phyloP scores from a whole-genome alignment of 768 basidiomycete genomes.

The Leucosporidium scottii region DNA sequence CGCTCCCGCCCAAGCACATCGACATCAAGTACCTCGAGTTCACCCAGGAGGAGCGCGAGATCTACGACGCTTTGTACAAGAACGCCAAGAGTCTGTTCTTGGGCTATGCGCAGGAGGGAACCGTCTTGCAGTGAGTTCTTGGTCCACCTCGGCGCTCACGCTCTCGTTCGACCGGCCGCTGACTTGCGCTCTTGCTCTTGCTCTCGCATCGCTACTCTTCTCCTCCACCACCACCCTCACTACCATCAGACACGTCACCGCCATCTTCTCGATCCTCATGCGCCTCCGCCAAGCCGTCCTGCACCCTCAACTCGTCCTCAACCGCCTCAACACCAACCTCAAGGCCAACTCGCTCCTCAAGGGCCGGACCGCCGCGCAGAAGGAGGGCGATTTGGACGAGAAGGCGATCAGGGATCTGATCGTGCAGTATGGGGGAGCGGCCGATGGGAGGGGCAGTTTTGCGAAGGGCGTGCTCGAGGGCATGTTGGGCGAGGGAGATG shows the following conservation, averaged over 20 bases:
- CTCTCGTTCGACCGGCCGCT: no score
- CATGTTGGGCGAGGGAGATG: conserved; percentile 49
- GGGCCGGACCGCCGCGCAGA: neutral
- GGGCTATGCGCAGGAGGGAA: conserved; percentile 65
- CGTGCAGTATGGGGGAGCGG: conserved; percentile 17
- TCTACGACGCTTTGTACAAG: conserved; percentile 72
- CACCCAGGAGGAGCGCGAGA: conserved; percentile 63
- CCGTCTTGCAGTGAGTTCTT: conserved; percentile 39
- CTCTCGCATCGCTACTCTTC: neutral
- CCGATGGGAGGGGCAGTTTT: conserved; percentile 23
- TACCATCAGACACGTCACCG: conserved; percentile 40
- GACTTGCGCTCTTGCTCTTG: no score
- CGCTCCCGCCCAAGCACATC: conserved; percentile 79
- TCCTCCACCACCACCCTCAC: neutral
- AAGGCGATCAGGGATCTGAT: conserved; percentile 25
- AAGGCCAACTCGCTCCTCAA: conserved; percentile 48
- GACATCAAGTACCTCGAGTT: conserved; percentile 69
- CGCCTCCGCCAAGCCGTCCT: conserved; percentile 83
- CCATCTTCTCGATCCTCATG: conserved; percentile 82
- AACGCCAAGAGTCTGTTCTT: conserved; percentile 75
- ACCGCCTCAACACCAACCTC: conserved; percentile 61
- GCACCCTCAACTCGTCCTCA: conserved; percentile 75
- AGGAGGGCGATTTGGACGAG: conserved; percentile 37
- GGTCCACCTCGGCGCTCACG: conserved; percentile 59
- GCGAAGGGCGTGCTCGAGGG: conserved; percentile 51